Conservation (phyloP, 2,329 filamentous ascomycete species). For the Tolypocladium ophioglossoides region DNA sequence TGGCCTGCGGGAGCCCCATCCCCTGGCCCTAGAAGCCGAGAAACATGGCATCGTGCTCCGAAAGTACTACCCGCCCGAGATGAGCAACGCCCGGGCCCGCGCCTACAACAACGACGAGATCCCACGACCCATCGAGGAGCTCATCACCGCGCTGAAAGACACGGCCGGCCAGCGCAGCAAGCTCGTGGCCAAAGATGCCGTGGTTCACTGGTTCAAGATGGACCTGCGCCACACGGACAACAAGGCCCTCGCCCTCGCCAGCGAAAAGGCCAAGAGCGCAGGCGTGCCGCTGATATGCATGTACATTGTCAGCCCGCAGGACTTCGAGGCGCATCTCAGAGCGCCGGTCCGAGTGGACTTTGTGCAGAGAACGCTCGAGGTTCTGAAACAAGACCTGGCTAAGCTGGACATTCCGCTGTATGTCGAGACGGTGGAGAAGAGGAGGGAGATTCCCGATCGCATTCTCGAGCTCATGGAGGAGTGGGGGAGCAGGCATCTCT, state of each 20-base stretch:
- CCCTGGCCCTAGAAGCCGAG: conserved; percentile 33
- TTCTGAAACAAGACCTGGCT: conserved; percentile 55
- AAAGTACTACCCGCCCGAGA: conserved; percentile 75
- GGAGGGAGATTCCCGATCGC: conserved; percentile 49
- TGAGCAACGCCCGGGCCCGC: conserved; percentile 67
- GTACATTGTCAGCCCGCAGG: conserved; percentile 73
- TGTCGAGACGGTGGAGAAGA: conserved; percentile 58
- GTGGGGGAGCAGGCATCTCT: conserved; percentile 69
- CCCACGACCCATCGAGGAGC: conserved; percentile 60
- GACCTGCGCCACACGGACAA: conserved; percentile 71
- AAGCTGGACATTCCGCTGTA: conserved; percentile 68
- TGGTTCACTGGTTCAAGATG: conserved; percentile 87
- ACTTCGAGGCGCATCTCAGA: conserved; percentile 71
- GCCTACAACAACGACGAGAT: conserved; percentile 64
- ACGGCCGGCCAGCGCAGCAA: conserved; percentile 44
- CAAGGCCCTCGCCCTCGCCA: conserved; percentile 56
- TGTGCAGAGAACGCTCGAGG: conserved; percentile 57
- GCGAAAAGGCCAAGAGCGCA: conserved; percentile 51
- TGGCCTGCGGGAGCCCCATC: conserved; percentile 34
- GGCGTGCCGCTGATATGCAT: conserved; percentile 63
- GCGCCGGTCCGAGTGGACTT: conserved; percentile 70
- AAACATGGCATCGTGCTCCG: conserved; percentile 55
- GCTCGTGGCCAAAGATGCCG: conserved; percentile 45
- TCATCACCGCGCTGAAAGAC: conserved; percentile 49
- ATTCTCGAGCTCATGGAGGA: conserved; percentile 55